These are phyloP conservation scores for Lenzites betulinus DNA, from an alignment of 768 basidiomycete species.

Conservation along the genomic window DNA sequence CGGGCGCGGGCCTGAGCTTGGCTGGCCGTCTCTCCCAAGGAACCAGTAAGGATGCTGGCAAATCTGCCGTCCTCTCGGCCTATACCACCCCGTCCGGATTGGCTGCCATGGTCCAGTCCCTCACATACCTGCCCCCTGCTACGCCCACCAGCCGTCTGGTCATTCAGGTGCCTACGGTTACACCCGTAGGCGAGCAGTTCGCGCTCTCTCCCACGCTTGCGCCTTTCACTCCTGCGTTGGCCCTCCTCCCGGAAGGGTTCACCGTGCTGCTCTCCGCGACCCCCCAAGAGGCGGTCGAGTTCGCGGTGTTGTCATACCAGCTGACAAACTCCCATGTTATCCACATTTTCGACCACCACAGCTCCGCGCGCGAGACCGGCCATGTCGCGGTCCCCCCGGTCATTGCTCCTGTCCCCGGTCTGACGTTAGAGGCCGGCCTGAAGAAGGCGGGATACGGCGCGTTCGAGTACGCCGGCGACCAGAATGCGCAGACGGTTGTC, in stretches of 20 bases:
- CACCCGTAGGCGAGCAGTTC: constrained; percentile 63
- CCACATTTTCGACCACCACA: constrained; percentile 90
- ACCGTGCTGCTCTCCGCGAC: constrained; percentile 82
- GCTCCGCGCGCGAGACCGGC: constrained; percentile 74
- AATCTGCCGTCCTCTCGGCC: constrained; percentile 65
- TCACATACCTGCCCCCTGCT: constrained; percentile 70
- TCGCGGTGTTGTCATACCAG: constrained; percentile 75
- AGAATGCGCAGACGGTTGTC: constrained; percentile 61
- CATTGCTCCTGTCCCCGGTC: constrained; percentile 32
- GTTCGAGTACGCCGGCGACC: constrained; percentile 76
- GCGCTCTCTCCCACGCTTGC: constrained; percentile 78
- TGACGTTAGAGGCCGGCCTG: constrained; percentile 50
- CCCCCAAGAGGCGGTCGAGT: constrained; percentile 79
- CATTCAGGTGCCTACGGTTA: constrained; percentile 80
- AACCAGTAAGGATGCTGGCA: constrained; percentile 65
- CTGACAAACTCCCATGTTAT: constrained; percentile 69
- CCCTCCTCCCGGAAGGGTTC: constrained; percentile 63
- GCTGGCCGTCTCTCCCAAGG: constrained; percentile 81
- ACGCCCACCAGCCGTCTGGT: constrained; percentile 67
- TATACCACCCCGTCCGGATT: constrained; percentile 87
- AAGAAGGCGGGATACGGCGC: constrained; percentile 62
- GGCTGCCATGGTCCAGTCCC: constrained; percentile 77
- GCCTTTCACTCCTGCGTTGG: constrained; percentile 58
- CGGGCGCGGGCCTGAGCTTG: constrained; percentile 81
- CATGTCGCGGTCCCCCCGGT: constrained; percentile 48